Conservation (phyloP, 352 stramenopile species). For the Phytophthora kernoviae region DNA sequence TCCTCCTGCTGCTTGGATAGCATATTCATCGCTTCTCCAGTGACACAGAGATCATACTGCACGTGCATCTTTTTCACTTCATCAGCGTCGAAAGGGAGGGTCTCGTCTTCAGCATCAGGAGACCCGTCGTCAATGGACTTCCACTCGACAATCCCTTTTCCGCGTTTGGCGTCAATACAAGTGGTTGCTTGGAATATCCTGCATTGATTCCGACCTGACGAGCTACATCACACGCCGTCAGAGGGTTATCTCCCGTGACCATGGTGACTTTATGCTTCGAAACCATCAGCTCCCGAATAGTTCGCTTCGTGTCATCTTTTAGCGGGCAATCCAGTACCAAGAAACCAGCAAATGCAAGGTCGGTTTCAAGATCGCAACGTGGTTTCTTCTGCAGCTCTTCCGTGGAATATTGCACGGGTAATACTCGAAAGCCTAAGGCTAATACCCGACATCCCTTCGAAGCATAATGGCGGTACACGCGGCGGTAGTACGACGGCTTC, state of each 20-base stretch:
- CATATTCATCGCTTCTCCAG: conserved; percentile 68
- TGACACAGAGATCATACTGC: conserved; percentile 88
- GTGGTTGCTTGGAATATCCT: conserved; percentile 71
- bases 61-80: conserved; percentile 63
- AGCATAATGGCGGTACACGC: conserved; percentile 82
- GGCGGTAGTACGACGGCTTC: conserved; percentile 91
- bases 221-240: conserved; percentile 98
- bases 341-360: conserved; percentile 97
- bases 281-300: conserved; percentile 92
- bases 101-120: conserved; percentile 91
- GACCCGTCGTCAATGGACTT: conserved; percentile 84
- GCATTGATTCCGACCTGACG: conserved; percentile 96
- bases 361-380: conserved; percentile 89
- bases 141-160: conserved; percentile 62
- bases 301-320: conserved; percentile 96
- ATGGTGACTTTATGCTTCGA: conserved; percentile 95
- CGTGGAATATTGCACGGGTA: conserved; percentile 62
- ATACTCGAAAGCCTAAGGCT: conserved; percentile 94
- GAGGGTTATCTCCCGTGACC: conserved; percentile 98
- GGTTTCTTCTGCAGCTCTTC: conserved; percentile 75
- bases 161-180: conserved; percentile 66
- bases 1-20: conserved; percentile 38
- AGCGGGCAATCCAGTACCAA: conserved; percentile 87
- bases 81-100: conserved; percentile 62
- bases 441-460: conserved; percentile 92